phyloP scores from a whole-genome alignment of 225 moss, liverwort and hornwort genomes.

The Marchantia polymorpha region DNA sequence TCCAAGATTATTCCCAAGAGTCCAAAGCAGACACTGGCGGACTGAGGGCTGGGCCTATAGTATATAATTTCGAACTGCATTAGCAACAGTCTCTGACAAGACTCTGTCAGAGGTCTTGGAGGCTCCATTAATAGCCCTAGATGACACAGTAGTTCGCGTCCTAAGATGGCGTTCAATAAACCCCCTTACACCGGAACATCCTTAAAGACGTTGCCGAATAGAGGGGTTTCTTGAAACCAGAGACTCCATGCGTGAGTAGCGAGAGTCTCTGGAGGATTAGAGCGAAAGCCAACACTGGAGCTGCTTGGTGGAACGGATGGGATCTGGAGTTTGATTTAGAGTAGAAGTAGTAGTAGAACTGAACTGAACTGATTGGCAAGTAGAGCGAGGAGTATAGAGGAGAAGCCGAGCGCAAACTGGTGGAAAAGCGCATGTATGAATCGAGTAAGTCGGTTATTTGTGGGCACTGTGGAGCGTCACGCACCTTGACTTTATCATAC shows the following conservation, averaged over 20 bases:
- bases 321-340: neutral
- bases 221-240: no score
- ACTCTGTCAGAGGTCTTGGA: no score
- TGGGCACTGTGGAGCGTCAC: constrained; percentile 25
- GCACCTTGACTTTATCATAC: constrained; percentile 21
- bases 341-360: constrained; percentile 1
- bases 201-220: no score
- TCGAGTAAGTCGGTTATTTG: constrained; percentile 18
- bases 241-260: neutral
- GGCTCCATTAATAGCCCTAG: neutral
- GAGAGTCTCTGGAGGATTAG: neutral
- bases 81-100: no score
- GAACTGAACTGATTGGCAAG: neutral
- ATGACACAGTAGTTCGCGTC: neutral
- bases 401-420: neutral
- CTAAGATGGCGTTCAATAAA: no score
- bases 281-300: neutral
- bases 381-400: neutral
- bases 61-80: no score
- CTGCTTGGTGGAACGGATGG: no score
- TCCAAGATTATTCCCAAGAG: no score
- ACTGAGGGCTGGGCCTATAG: no score
- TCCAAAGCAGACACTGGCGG: no score
- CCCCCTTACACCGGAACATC: no score
- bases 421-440: constrained; percentile 21